Conservation (phyloP, 2,329 filamentous ascomycete species). For the Exophiala calicioides region DNA sequence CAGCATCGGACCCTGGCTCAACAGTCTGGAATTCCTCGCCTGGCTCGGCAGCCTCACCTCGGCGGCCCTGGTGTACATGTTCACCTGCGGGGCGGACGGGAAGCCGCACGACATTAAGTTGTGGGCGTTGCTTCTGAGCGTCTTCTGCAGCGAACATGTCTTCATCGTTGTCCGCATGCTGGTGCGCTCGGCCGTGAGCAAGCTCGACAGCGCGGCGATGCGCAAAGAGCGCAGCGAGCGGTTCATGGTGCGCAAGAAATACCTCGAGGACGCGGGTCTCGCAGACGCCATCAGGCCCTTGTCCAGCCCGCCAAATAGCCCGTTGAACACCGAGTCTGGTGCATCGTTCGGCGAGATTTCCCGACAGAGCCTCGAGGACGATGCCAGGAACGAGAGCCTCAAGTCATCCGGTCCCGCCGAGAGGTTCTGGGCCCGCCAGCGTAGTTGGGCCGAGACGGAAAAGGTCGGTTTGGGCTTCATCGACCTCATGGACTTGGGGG, state of each 20-base stretch:
- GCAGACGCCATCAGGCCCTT: constrained; percentile 51
- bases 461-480: constrained; percentile 45
- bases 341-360: constrained; percentile 34
- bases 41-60: constrained; percentile 91
- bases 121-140: constrained; percentile 77
- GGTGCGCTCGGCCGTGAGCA: constrained; percentile 72
- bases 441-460: constrained; percentile 45
- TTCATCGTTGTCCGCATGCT: constrained; percentile 77
- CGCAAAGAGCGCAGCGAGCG: constrained; percentile 82
- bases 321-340: constrained; percentile 60
- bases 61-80: constrained; percentile 85
- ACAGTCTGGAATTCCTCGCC: constrained; percentile 81
- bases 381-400: constrained; percentile 40
- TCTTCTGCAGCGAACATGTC: constrained; percentile 84
- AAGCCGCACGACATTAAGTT: constrained; percentile 69
- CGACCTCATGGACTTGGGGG: constrained; percentile 31
- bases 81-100: constrained; percentile 69
- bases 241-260: constrained; percentile 75
- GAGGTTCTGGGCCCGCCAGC: constrained; percentile 48
- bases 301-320: constrained; percentile 64
- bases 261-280: constrained; percentile 66
- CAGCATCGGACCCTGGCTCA: constrained; percentile 90
- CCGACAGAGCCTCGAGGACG: constrained; percentile 44
- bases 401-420: constrained; percentile 38
- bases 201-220: constrained; percentile 80